Percentiles rank a stretch among this genome's conserved stretches.
Conservation (phyloP, 768 basidiomycete genomes). For the Hydnomerulius pinastri region DNA sequence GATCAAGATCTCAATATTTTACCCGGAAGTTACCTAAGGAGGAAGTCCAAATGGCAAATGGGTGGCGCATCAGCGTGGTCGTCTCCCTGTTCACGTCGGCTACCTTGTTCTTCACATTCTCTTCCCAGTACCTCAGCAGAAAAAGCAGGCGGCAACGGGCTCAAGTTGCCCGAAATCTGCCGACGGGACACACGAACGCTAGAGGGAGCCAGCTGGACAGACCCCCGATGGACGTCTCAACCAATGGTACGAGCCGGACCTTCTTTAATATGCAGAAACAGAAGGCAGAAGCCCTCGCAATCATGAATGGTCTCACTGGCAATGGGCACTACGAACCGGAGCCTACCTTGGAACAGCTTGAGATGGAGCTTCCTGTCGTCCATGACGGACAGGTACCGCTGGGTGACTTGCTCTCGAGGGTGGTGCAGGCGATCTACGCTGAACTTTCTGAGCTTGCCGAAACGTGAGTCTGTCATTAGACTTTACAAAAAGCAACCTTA, state of each 20-base stretch:
- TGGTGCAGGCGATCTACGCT: constrained; percentile 78
- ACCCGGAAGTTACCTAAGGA: too few relatives aligned
- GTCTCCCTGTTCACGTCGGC: constrained; percentile 18
- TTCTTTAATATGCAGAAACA: constrained; percentile 29
- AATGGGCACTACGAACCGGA: constrained; percentile 42
- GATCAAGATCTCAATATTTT: too few relatives aligned
- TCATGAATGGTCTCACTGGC: constrained; percentile 27
- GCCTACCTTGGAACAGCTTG: constrained; percentile 55
- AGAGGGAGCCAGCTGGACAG: background rate
- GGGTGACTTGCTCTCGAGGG: constrained; percentile 72
- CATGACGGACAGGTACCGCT: constrained; percentile 73
- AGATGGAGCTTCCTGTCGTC: constrained; percentile 73
- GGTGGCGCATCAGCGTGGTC: background rate
- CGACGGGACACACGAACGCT: constrained; percentile 3
- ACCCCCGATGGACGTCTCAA: constrained; percentile 15
- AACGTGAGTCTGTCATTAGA: constrained; percentile 55
- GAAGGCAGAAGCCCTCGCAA: constrained; percentile 30
- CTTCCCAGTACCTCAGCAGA: background rate
- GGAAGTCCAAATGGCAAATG: too few relatives aligned
- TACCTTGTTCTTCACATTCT: background rate
- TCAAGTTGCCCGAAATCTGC: background rate
- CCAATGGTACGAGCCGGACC: constrained; percentile 15
- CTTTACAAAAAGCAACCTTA: too few relatives aligned
- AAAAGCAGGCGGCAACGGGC: background rate
- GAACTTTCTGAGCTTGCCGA: constrained; percentile 83